Evolutionary conservation across 2,329 filamentous ascomycete genomes (phyloP), one percentile per base, ranked within the genome.

Genomic region (Tolypocladium inflatum): DNA sequence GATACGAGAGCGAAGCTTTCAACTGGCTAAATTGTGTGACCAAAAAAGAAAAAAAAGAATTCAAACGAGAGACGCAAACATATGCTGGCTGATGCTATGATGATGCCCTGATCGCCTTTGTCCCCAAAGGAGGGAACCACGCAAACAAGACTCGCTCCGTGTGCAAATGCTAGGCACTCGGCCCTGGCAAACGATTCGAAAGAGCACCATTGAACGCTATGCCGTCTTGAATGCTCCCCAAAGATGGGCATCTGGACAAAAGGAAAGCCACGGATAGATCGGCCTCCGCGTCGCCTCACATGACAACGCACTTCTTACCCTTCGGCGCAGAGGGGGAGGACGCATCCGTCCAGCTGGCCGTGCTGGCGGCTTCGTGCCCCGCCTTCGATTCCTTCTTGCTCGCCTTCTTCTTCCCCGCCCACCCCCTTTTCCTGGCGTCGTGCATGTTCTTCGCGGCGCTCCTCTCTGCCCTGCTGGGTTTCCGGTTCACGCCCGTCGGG

Each of bases 381-480:
- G 42, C 55, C 26, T 15, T 33, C 21, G 55, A 19, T 15, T 57
- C 57, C 64, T 71, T 73, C 60, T 70, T 75, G 55, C 71, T 72
- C 30, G 30, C 8, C 63, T 74, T 78, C 60, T 68, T 74, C 58
- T 62, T 62, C 62, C 74, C 71, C 42, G 69, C 76, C 82, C 83
- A 86, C 0, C 83, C 83, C 38, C 75, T 76, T 63, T 76, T 78
- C 71, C 79, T 83, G 1, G 83, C 83, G 60, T 86, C 83, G 21
- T 79, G 76, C 35, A 86, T 81, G 63, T 86, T 87, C 70, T 81
- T 85, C 11, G 82, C 78, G 7, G 83, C 83, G 58, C 82, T 84
- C 35, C 82, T 74, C 65, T 83, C 80, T 2, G 83, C 83, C 45
- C 83, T 77, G 64, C 82, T 85, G 42, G 74, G 75, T 33, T 74